A percentile compares a stretch with the other conserved stretches of the same genome.
Evolutionary conservation across 2,329 filamentous ascomycete genomes (phyloP).

Genomic region (Arthrocladium fulminans): DNA sequence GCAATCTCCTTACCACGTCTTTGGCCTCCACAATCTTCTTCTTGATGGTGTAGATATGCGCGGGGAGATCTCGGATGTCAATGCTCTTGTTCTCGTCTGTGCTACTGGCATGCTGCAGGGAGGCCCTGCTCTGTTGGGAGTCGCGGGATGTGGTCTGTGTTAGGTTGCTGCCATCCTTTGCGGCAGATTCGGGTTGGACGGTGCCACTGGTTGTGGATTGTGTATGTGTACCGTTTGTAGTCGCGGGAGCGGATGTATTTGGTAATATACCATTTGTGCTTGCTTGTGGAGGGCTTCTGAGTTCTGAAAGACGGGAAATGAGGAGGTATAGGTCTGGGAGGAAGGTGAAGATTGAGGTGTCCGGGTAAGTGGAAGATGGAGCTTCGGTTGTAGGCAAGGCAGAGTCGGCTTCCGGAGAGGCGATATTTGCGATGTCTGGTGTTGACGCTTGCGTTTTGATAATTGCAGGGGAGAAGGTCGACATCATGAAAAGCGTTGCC

Average conservation of each 20-base stretch:
- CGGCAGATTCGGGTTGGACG: slow-evolving; percentile 24
- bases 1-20: slow-evolving; percentile 34
- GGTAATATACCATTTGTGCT: slow-evolving; percentile 34
- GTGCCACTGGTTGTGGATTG: slow-evolving; percentile 19
- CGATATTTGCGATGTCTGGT: slow-evolving; percentile 1
- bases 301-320: slow-evolving; percentile 54
- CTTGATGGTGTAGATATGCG: slow-evolving; percentile 68
- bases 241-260: slow-evolving; percentile 22
- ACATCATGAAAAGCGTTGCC: background rate
- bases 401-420: background rate
- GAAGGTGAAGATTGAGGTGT: slow-evolving; percentile 76
- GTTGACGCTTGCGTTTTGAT: slow-evolving; percentile 6
- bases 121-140: slow-evolving; percentile 26
- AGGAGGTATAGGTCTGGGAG: slow-evolving; percentile 72
- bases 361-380: slow-evolving; percentile 46
- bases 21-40: slow-evolving; percentile 75
- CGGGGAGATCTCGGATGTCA: slow-evolving; percentile 66
- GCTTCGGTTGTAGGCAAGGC: background rate
- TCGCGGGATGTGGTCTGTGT: slow-evolving; percentile 22
- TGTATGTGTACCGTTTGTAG: slow-evolving; percentile 18
- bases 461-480: background rate
- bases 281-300: slow-evolving; percentile 38
- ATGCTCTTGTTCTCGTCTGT: slow-evolving; percentile 30
- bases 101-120: slow-evolving; percentile 21
- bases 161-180: slow-evolving; percentile 17